Evolutionary conservation across 2,329 filamentous ascomycete genomes (phyloP), one percentile per base, ranked within the genome.

Genomic region (Onygenales sp.): DNA sequence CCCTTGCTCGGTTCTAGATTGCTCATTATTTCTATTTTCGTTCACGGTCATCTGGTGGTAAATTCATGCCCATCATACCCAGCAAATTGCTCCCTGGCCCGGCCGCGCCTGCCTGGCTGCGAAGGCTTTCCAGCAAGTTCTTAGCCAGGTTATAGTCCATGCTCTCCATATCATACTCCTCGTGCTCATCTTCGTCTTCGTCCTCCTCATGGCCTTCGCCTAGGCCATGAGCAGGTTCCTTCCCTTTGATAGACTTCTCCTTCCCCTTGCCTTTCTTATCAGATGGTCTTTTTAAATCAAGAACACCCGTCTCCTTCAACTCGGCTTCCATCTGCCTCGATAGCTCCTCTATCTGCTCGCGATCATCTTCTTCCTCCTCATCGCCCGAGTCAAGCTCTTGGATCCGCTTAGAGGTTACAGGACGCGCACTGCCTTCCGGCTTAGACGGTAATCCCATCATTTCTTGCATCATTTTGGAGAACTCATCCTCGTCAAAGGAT

Each of bases 101-200:
- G 35, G 89, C 78, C 75, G 86, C 81, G 10, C 93, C 93, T 14
- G 78, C 89, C 68, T 97, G 92, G 13, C 87, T 85, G 65, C 95
- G 94, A 71, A 98, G 91, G 62, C 89, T 92, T 68, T 96, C 89
- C 1, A 98, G 75, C 52, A 98, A 75, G 63, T 97, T 97, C 68
- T 87, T 89, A 14, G 88, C 90, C 27, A 98, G 76, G 57, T 93
- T 92, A 60, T 90, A 87, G 65, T 97, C 88, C 32, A 93, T 82
- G 58, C 90, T 78, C 4, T 93, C 79, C 51, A 86, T 83, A 31
- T 69, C 69, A 39, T 62, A 59, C 7, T 59, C 56, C 2, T 62
- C 58, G 10, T 57, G 56, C 33, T 64, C 64, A 9, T 61, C 60
- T 4, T 48, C 43, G 14, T 58, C 58, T 14, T 58, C 57, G 17